These are phyloP conservation scores for Mycena alexandri DNA, from an alignment of 768 basidiomycete genomes.

Conservation along the genomic window DNA sequence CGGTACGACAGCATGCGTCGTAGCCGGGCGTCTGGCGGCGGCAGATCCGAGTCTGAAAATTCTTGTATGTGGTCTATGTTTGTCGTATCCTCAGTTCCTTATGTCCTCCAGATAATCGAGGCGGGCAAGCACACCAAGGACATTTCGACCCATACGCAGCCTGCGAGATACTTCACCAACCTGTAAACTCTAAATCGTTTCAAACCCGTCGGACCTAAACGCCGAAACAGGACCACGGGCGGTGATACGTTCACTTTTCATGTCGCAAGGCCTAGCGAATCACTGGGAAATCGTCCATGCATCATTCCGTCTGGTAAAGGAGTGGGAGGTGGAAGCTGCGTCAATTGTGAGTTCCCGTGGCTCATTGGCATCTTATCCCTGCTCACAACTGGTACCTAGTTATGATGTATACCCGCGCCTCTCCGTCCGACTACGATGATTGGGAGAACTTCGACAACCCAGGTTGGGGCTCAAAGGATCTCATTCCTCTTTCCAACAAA, in stretches of 20 bases:
- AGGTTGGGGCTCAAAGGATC: constrained; percentile 70
- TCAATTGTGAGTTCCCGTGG: constrained; percentile 62
- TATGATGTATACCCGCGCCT: constrained; percentile 68
- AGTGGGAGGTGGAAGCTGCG: constrained; percentile 72
- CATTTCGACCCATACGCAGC: constrained; percentile 62
- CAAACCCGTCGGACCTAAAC: too few species aligned
- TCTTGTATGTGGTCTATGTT: constrained; percentile 49
- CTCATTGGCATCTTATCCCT: not conserved
- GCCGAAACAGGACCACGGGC: constrained; percentile 24
- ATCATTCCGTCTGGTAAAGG: constrained; percentile 61
- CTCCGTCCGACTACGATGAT: constrained; percentile 75
- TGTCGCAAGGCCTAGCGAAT: constrained; percentile 56
- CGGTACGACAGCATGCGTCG: constrained; percentile 67
- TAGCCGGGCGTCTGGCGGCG: constrained; percentile 65
- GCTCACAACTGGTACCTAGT: constrained; percentile 37
- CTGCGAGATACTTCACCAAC: constrained; percentile 63
- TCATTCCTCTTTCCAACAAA: constrained; percentile 72
- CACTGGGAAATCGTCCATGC: constrained; percentile 56
- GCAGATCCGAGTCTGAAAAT: constrained; percentile 68
- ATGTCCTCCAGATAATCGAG: constrained; percentile 60
- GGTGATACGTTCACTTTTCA: constrained; percentile 61
- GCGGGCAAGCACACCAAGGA: constrained; percentile 66
- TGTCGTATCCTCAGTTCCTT: not conserved
- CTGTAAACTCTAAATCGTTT: constrained; percentile 33
- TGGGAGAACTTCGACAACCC: constrained; percentile 67